Conservation (phyloP, 257 asterid genomes). For the Primulina tabacum region DNA sequence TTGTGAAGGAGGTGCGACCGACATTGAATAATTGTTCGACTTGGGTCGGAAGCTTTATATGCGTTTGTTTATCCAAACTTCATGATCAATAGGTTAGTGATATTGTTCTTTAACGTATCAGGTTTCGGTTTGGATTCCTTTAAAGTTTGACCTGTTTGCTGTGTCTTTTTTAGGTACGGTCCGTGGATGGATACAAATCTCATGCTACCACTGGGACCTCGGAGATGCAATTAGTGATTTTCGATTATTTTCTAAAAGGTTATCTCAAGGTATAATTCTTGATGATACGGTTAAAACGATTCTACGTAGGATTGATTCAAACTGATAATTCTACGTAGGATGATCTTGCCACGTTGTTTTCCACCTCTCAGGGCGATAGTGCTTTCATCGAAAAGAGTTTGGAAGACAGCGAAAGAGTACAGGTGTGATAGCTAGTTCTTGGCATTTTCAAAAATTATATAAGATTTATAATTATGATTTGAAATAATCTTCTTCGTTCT, state of each 20-base stretch:
- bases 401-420: slow-evolving; percentile 68
- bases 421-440: slow-evolving; percentile 37
- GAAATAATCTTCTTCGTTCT: neutral
- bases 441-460: neutral
- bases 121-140: neutral
- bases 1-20: slow-evolving; percentile 43
- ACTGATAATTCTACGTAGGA: neutral
- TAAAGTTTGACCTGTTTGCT: neutral
- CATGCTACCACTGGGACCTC: slow-evolving; percentile 72
- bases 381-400: slow-evolving; percentile 54
- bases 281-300: too few species aligned
- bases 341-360: neutral
- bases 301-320: neutral
- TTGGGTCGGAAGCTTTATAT: slow-evolving; percentile 67
- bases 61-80: slow-evolving; percentile 85
- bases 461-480: too few species aligned
- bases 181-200: slow-evolving; percentile 98
- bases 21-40: slow-evolving; percentile 46
- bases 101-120: neutral
- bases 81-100: slow-evolving; percentile 79
- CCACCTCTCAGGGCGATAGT: slow-evolving; percentile 39
- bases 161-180: slow-evolving; percentile 54
- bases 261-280: slow-evolving; percentile 53
- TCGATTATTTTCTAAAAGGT: slow-evolving; percentile 78
- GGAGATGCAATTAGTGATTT: slow-evolving; percentile 72